A percentile compares a stretch with the other conserved stretches of the same genome.
phyloP scores from a whole-genome alignment of 208 protist species.

The Trypanosomatidae sp. region DNA sequence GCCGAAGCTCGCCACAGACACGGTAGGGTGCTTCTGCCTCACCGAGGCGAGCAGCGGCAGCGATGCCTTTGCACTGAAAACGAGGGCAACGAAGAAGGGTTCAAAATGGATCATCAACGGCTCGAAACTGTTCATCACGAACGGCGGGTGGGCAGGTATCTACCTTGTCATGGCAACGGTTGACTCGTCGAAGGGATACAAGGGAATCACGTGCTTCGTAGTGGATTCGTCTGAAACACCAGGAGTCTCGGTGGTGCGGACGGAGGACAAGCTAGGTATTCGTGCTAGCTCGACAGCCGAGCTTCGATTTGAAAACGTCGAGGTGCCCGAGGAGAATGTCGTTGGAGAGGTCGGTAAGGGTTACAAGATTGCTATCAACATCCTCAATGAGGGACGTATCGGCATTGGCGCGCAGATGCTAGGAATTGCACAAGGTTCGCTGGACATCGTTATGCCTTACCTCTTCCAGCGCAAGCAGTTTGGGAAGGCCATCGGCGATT shows the following conservation, averaged over 20 bases:
- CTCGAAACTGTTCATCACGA: conserved; percentile 95
- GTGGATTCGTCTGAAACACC: conserved; percentile 82
- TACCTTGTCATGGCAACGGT: conserved; percentile 95
- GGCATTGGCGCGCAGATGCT: conserved; percentile 96
- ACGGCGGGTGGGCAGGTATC: conserved; percentile 86
- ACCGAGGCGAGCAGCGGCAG: conserved; percentile 82
- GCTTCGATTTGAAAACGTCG: conserved; percentile 91
- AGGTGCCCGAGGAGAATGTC: conserved; percentile 70
- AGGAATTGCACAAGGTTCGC: conserved; percentile 86
- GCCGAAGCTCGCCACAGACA: conserved; percentile 79
- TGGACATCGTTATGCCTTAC: conserved; percentile 83
- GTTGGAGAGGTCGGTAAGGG: conserved; percentile 92
- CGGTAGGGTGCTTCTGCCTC: conserved; percentile 91
- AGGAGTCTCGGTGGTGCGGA: conserved; percentile 92
- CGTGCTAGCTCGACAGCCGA: conserved; percentile 95
- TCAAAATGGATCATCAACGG: conserved; percentile 93
- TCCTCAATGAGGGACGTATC: conserved; percentile 95
- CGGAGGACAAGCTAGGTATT: conserved; percentile 96
- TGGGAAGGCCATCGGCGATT: conserved; percentile 83
- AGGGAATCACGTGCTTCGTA: conserved; percentile 96
- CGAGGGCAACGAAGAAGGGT: conserved; percentile 74
- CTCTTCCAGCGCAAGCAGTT: conserved; percentile 95
- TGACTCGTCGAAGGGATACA: conserved; percentile 87
- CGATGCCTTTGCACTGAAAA: conserved; percentile 94
- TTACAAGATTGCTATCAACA: conserved; percentile 95